Evolutionary conservation across 495 filamentous ascomycete genomes (phyloP), one percentile per base, ranked within the genome.

Genomic region (Annulohypoxylon nitens): DNA sequence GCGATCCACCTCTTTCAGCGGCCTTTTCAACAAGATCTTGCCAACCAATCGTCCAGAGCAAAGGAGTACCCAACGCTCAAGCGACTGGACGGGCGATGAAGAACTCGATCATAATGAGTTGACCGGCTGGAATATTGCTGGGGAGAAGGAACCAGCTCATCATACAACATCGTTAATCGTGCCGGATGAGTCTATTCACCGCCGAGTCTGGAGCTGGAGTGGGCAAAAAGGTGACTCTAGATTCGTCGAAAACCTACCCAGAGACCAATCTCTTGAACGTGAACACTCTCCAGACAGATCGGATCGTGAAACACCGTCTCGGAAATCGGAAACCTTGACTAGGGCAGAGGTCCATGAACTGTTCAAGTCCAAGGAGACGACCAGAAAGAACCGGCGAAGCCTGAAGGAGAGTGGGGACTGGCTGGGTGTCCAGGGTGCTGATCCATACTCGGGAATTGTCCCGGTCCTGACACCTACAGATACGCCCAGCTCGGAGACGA

Each of bases 381-480:
- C 64, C 14, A 80, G 82, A 16, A 76, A 68, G n/a, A 78, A 75
- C 47, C 82, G 83, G 5, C 80, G 74, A 39, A 79, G 53, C 14
- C 65, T 85, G 33, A 81, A 80, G 45, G 79, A 83, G 61, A 85
- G 83, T 59, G 83, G 85, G 14, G 86, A 88, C 67, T 88, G 82
- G 75, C 79, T 88, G 10, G 86, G 86, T 10, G 83, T 87, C 11
- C 85, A 85, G 67, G 86, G 86, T 18, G 81, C 83, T n/a, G 87
- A 88, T 66, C 86, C 86, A 10, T 76, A 81, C 50, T 88, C 85
- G n/a, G 85, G 86, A 1, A 76, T 80, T 68, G 82, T 79, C 62
- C 81, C 87, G 37, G 74, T 83, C 6, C 73, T 85, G 34, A 85
- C 83, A 9, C 82, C 83, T 14, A 83, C 82, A 12, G 73, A 71